A percentile compares a stretch with the other conserved stretches of the same genome.
Evolutionary conservation across 2,329 filamentous ascomycete species (phyloP).

Genomic region (Fusarium tanahbumbuense): DNA sequence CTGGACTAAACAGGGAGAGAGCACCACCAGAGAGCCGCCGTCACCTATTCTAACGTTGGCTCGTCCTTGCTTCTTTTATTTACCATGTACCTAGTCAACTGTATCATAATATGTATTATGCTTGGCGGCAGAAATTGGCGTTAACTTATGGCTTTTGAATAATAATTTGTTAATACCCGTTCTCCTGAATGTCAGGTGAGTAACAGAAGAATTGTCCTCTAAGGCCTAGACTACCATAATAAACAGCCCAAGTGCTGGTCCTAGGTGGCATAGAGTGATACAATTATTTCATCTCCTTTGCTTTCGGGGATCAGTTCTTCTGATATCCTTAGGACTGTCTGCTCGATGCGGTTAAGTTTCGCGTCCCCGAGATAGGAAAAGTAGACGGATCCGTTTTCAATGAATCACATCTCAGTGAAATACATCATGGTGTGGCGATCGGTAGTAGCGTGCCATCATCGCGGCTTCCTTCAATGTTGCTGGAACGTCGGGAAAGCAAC

Average conservation of each 20-base stretch:
- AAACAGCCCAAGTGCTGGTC: not conserved
- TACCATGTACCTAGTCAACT: slow-evolving; percentile 6
- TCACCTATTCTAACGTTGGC: slow-evolving; percentile 44
- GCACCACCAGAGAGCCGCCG: slow-evolving; percentile 58
- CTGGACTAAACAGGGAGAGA: slow-evolving; percentile 52
- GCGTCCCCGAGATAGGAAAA: not conserved
- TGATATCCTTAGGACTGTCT: not conserved
- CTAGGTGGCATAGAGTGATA: not conserved
- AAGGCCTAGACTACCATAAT: not conserved
- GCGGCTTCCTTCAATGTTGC: not conserved
- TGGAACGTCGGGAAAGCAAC: not conserved
- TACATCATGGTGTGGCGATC: not conserved
- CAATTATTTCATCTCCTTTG: not conserved
- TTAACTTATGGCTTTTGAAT: slow-evolving; percentile 30
- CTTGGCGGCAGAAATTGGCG: slow-evolving; percentile 25
- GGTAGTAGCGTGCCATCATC: not conserved
- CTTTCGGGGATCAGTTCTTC: not conserved
- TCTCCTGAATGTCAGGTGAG: not conserved
- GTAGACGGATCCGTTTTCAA: not conserved
- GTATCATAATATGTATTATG: not conserved
- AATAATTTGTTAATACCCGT: slow-evolving; percentile 10
- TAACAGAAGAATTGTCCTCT: not conserved
- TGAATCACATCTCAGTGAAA: not conserved
- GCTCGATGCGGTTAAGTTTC: not conserved
- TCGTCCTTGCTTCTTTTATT: slow-evolving; percentile 2